These are phyloP conservation scores for Dioszegia crocea DNA, from an alignment of 768 basidiomycete species.

Conservation along the genomic window DNA sequence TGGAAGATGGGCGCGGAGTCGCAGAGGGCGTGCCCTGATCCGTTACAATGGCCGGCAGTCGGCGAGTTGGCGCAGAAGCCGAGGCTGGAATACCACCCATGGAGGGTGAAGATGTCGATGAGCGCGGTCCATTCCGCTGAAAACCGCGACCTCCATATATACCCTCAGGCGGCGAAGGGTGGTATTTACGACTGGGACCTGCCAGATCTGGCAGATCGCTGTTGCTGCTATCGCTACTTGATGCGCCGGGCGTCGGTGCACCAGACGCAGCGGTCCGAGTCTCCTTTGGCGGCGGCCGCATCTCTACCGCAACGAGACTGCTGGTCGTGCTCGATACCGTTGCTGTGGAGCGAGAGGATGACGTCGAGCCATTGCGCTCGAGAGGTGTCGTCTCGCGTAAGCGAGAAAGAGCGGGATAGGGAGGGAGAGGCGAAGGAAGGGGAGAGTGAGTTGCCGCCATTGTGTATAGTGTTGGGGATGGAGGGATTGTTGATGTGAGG, in stretches of 20 bases:
- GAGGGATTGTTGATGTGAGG: not conserved
- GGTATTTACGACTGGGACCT: not conserved
- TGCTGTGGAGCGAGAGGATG: conserved; percentile 33
- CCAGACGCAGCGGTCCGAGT: conserved; percentile 41
- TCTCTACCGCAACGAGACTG: conserved; percentile 46
- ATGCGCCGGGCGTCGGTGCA: conserved; percentile 4
- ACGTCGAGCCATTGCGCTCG: conserved; percentile 41
- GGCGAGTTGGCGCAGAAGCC: not conserved
- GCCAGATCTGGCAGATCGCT: not conserved
- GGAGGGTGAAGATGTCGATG: not conserved
- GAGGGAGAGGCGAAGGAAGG: not conserved
- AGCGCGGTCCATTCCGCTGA: conserved; percentile 26
- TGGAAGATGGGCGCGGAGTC: not conserved
- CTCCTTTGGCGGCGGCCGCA: conserved; percentile 43
- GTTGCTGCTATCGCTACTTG: not conserved
- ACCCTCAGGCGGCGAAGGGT: conserved; percentile 4
- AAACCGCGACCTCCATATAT: conserved; percentile 15
- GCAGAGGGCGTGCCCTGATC: not conserved
- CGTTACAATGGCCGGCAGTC: conserved; percentile 5
- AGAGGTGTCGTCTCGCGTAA: conserved; percentile 14
- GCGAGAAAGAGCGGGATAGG: conserved; percentile 8
- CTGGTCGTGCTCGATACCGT: conserved; percentile 39
- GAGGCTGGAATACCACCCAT: not conserved
- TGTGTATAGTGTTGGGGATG: not conserved
- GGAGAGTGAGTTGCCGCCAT: conserved; percentile 3